Evolutionary conservation across 768 basidiomycete species (phyloP).

Genomic region (Kwoniella shandongensis): DNA sequence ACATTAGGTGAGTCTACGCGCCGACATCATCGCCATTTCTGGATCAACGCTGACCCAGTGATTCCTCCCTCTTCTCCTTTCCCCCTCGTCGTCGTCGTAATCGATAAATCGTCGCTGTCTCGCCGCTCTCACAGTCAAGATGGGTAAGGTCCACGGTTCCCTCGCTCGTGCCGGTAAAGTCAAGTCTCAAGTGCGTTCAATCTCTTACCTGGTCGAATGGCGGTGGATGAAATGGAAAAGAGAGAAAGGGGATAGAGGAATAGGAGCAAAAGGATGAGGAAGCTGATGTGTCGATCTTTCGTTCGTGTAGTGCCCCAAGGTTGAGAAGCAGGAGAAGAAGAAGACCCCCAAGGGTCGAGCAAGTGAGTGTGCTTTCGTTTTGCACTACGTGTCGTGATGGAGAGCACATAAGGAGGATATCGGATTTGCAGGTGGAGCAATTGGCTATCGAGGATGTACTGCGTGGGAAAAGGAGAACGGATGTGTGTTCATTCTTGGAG

Average conservation of each 20-base stretch:
- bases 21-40: not conserved
- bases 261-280: constrained; percentile 1
- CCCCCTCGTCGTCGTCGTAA: not conserved
- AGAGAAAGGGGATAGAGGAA: not conserved
- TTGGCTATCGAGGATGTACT: not conserved
- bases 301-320: constrained; percentile 73
- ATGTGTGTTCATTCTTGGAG: not conserved
- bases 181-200: constrained; percentile 68
- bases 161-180: constrained; percentile 99
- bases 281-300: not conserved
- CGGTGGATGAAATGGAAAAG: not conserved
- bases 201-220: not conserved
- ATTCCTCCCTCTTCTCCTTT: not conserved
- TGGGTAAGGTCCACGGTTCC: constrained; percentile 83
- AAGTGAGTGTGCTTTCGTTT: constrained; percentile 52
- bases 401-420: too few species aligned
- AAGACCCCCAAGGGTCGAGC: constrained; percentile 96
- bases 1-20: constrained; percentile 16
- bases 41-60: not conserved
- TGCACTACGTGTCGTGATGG: not conserved
- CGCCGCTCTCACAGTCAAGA: constrained; percentile 34
- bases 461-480: not conserved
- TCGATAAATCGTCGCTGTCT: constrained; percentile 4
- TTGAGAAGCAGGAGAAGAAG: constrained; percentile 99
- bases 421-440: not conserved